Percentiles rank a stretch among this genome's conserved stretches.
Evolutionary conservation across 257 asterid genomes (phyloP).

Genomic region (Fraxinus americana): DNA sequence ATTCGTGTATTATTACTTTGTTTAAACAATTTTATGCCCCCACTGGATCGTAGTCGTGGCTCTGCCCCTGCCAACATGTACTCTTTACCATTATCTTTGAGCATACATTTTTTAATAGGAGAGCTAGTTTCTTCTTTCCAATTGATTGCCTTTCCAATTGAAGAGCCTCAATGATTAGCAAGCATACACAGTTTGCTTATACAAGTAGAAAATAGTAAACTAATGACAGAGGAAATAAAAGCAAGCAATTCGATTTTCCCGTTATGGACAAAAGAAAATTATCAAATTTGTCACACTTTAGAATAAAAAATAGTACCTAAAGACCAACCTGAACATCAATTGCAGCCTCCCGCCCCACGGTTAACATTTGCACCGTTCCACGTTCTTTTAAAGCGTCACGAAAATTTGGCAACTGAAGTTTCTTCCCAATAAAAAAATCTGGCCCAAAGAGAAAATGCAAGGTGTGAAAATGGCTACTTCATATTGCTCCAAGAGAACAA

Average conservation of each 20-base stretch:
- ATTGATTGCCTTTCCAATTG: neutral
- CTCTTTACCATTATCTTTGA: neutral
- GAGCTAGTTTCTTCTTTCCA: neutral
- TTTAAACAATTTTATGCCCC: too few species aligned
- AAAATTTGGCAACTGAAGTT: slow-evolving; percentile 90
- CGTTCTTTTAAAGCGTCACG: slow-evolving; percentile 88
- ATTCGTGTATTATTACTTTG: too few species aligned
- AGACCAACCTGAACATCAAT: slow-evolving; percentile 91
- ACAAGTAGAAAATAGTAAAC: neutral
- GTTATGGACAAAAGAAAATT: slow-evolving; percentile 19
- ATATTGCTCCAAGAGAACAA: slow-evolving; percentile 71
- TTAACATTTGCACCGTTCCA: slow-evolving; percentile 91
- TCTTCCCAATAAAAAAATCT: slow-evolving; percentile 83
- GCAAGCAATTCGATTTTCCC: slow-evolving; percentile 7
- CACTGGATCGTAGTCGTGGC: too few species aligned
- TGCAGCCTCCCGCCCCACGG: slow-evolving; percentile 97
- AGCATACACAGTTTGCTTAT: neutral
- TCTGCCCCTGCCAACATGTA: neutral
- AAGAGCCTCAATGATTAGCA: neutral
- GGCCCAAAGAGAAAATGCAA: slow-evolving; percentile 78
- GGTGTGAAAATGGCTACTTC: slow-evolving; percentile 62
- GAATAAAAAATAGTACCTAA: slow-evolving; percentile 19
- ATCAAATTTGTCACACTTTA: neutral
- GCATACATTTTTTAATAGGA: neutral
- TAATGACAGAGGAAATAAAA: neutral